Base-by-base conservation (phyloP, 2,329 filamentous ascomycete genomes). In the Alternaria hordeiaustralica region DNA sequence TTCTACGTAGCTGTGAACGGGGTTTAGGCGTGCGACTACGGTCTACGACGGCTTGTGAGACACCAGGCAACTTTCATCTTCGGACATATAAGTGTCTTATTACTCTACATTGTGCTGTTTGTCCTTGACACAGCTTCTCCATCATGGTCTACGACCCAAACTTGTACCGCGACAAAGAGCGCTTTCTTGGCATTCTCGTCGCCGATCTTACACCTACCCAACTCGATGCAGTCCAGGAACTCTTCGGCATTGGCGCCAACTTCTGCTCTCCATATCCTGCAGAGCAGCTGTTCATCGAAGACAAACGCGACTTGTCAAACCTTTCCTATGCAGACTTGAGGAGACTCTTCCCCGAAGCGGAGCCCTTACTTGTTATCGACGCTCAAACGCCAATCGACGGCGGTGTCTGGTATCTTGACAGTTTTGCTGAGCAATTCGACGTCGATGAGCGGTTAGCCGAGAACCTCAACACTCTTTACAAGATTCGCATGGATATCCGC, bases 401-500 rank as follows among this genome's bases (percentile, higher is more conserved):
- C 36, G 36, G 15, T 41, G 3, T 41, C 36, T 41, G 36, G 36
- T 41, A 41, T 41, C 36, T 41, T 6, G 36, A 41, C 15, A 0
- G 0, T 2, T 41, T 41, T 41, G 36, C 36, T 41, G 36, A 41
- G 36, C 36, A 18, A 18, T 6, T 18, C 6, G 57, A 66, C 4
- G 58, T 68, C n/a, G 60, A 63, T 36, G 18, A 55, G 25, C 46
- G 58, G 5, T 11, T 55, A n/a, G 65, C 63, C 11, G 65, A 68
- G 25, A 66, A 56, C 30, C 46, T 26, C 1, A 26, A 66, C 26
- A 60, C 62, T 15, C 23, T 66, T 3, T 63, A 50, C 18, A 68
- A 68, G 57, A 58, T 68, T 15, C 57, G 63, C 9, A 60, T 68
- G 18, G 61, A 62, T 33, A 55, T 64, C 15, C 54, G 6, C 36